These are phyloP conservation scores for Cucurbita maxima DNA, from an alignment of 306 rosid species.

Conservation along the genomic window DNA sequence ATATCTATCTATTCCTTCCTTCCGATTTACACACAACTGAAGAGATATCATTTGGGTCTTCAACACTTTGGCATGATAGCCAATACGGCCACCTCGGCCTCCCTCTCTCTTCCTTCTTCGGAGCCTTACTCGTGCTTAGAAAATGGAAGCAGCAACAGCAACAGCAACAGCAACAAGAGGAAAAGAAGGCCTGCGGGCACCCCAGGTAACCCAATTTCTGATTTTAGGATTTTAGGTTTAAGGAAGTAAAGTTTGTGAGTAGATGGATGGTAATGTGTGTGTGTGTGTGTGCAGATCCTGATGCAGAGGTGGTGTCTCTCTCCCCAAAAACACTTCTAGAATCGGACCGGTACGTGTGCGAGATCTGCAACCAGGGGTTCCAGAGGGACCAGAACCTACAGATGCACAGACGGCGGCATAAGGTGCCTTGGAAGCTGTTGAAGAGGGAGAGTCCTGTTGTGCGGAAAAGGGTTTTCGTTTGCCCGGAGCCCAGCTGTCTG, in stretches of 20 bases:
- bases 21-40: not conserved
- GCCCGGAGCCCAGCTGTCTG: constrained; percentile 86
- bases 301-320: constrained; percentile 94
- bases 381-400: constrained; percentile 98
- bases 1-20: not conserved
- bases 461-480: constrained; percentile 80
- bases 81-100: constrained; percentile 25
- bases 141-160: constrained; percentile 24
- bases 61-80: constrained; percentile 32
- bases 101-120: constrained; percentile 44
- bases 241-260: not conserved
- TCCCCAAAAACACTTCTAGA: constrained; percentile 88
- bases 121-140: constrained; percentile 67
- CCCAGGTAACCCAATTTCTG: constrained; percentile 35
- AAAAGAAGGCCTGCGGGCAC: constrained; percentile 95
- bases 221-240: not conserved
- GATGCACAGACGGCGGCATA: constrained; percentile 94
- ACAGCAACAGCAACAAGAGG: constrained; percentile 39
- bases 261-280: not conserved
- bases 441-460: constrained; percentile 81
- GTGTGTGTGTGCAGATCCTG: constrained; percentile 48
- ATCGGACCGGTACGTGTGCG: constrained; percentile 96
- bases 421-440: constrained; percentile 94
- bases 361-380: constrained; percentile 99
- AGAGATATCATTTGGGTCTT: not conserved